These are phyloP conservation scores for Monosporascus sp. DNA, from an alignment of 2,329 filamentous ascomycete species.

Conservation along the genomic window DNA sequence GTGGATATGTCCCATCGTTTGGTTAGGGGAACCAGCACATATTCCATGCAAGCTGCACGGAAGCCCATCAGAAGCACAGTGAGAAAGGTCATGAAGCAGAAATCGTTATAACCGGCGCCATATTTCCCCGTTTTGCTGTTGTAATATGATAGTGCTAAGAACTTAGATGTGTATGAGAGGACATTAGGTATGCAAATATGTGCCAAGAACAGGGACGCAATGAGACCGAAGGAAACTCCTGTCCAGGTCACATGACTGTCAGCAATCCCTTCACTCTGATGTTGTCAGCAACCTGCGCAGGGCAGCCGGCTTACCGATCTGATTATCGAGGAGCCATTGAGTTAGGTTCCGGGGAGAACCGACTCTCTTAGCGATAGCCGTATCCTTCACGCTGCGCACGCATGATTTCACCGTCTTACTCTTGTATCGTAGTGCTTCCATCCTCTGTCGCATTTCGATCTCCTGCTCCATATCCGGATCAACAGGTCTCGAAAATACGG, in stretches of 20 bases:
- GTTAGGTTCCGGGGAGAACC: background rate
- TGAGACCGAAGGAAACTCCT: constrained; percentile 78
- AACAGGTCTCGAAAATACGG: no score
- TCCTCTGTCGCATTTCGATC: no score
- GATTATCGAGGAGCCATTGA: background rate
- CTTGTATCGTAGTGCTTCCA: no score
- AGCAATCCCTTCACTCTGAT: background rate
- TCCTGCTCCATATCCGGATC: no score
- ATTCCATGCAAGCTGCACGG: constrained; percentile 78
- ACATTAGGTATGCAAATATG: constrained; percentile 75
- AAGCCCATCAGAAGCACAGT: constrained; percentile 80
- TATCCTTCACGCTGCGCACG: no score
- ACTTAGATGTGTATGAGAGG: constrained; percentile 69
- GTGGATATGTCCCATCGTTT: constrained; percentile 65
- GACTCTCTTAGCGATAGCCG: no score
- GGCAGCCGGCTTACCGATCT: background rate
- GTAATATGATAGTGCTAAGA: constrained; percentile 80
- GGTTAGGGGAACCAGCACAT: constrained; percentile 74
- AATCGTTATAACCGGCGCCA: constrained; percentile 69
- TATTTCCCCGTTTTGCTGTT: constrained; percentile 65
- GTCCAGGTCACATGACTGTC: constrained; percentile 1
- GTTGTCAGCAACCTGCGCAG: background rate
- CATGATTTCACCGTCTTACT: no score
- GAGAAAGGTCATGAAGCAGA: constrained; percentile 68
- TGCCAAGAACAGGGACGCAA: constrained; percentile 71